Conservation (phyloP, 768 basidiomycete genomes). For the Clitopilus passeckerianus region DNA sequence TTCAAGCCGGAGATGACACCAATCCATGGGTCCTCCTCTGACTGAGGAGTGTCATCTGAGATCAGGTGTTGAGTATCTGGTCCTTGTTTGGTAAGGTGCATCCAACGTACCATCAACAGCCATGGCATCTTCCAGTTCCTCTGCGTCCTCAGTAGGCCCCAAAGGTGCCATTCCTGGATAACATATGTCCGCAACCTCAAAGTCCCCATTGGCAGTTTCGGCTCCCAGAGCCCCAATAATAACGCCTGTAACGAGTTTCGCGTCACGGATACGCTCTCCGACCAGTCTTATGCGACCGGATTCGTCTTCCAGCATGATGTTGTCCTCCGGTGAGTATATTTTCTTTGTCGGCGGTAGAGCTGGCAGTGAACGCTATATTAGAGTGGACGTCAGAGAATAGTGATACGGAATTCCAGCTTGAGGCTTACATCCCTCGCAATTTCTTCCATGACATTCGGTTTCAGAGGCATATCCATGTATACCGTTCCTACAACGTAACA, state of each 20-base stretch:
- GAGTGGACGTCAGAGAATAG: not conserved
- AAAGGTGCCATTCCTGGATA: constrained; percentile 80
- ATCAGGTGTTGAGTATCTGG: not conserved
- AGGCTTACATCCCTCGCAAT: constrained; percentile 83
- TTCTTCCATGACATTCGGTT: constrained; percentile 97
- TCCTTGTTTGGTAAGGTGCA: no score
- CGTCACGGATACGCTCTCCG: constrained; percentile 60
- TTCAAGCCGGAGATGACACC: constrained; percentile 84
- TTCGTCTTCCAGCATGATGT: constrained; percentile 92
- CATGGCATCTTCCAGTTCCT: constrained; percentile 38
- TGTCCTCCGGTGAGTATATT: constrained; percentile 73
- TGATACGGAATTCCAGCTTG: constrained; percentile 3
- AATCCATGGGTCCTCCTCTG: constrained; percentile 64
- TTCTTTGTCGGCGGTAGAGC: constrained; percentile 75
- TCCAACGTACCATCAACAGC: constrained; percentile 60
- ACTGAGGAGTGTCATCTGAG: not conserved
- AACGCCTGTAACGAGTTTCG: constrained; percentile 82
- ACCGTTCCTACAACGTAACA: constrained; percentile 94
- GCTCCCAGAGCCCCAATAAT: constrained; percentile 88
- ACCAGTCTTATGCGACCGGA: constrained; percentile 88
- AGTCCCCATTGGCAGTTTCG: constrained; percentile 86
- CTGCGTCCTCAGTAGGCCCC: constrained; percentile 19
- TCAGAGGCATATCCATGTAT: constrained; percentile 98
- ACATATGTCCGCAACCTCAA: constrained; percentile 89
- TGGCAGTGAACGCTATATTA: constrained; percentile 78